A percentile compares a stretch with the other conserved stretches of the same genome.
phyloP scores from a whole-genome alignment of 768 basidiomycete genomes.

The Pulveroboletus sp. region DNA sequence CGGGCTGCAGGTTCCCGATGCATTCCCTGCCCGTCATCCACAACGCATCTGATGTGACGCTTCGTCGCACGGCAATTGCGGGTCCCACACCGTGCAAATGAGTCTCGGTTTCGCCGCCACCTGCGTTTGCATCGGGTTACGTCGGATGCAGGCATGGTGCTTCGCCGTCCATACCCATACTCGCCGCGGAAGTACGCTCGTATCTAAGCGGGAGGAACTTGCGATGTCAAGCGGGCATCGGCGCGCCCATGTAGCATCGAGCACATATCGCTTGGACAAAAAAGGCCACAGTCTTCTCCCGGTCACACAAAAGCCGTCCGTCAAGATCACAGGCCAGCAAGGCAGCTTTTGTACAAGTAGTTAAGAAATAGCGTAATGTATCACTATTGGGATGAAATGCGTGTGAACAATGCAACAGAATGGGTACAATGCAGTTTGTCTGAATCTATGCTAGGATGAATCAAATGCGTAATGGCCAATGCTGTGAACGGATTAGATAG shows the following conservation, averaged over 20 bases:
- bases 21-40: neutral
- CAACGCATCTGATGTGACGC: conserved; percentile 1
- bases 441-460: conserved; percentile 38
- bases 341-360: conserved; percentile 28
- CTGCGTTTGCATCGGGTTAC: conserved; percentile 10
- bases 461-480: conserved; percentile 29
- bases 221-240: conserved; percentile 3
- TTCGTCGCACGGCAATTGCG: conserved; percentile 9
- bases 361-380: conserved; percentile 33
- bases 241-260: neutral
- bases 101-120: conserved; percentile 5
- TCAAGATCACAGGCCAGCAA: conserved; percentile 7
- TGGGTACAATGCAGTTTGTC: conserved; percentile 34
- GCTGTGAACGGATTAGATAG: conserved; percentile 31
- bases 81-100: conserved; percentile 9
- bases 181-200: conserved; percentile 13
- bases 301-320: conserved; percentile 11
- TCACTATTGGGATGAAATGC: conserved; percentile 26
- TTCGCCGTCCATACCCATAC: neutral
- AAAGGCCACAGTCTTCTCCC: neutral
- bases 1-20: conserved; percentile 15
- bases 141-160: neutral
- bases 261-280: conserved; percentile 2
- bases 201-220: conserved; percentile 8
- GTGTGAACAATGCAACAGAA: conserved; percentile 31